phyloP scores from a whole-genome alignment of 2,329 filamentous ascomycete species.

The Fusarium subglutinans region DNA sequence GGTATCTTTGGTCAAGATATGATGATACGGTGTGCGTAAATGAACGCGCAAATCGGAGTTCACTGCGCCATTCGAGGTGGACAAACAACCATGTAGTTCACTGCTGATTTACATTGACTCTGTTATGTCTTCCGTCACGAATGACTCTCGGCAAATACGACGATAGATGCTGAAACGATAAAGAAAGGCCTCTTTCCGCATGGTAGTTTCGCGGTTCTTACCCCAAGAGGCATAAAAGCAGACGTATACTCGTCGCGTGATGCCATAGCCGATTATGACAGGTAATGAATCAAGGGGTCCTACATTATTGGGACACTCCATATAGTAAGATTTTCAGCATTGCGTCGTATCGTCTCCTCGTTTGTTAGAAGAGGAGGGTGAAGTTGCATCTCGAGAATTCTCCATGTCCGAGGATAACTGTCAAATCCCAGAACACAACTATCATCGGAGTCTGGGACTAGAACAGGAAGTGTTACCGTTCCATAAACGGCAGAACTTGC shows the following conservation, averaged over 20 bases:
- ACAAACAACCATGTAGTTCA: background rate
- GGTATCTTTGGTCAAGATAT: background rate
- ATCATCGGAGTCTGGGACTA: constrained; percentile 10
- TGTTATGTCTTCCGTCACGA: constrained; percentile 2
- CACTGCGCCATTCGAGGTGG: background rate
- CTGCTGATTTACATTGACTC: constrained; percentile 1
- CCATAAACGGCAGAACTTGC: constrained; percentile 39
- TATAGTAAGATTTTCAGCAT: constrained; percentile 13
- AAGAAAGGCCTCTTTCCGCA: background rate
- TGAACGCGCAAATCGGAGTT: background rate
- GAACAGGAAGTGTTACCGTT: constrained; percentile 21
- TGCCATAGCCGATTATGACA: constrained; percentile 24
- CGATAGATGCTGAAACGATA: background rate
- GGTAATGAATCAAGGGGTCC: constrained; percentile 9
- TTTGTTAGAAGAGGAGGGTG: constrained; percentile 18
- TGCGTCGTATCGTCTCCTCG: constrained; percentile 20
- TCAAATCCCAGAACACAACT: constrained; percentile 18
- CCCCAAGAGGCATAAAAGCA: constrained; percentile 12
- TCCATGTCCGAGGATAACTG: constrained; percentile 30
- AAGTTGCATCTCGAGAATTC: constrained; percentile 17
- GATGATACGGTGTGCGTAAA: background rate
- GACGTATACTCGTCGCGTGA: background rate
- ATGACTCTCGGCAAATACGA: background rate
- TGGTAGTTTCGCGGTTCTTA: constrained; percentile 20
- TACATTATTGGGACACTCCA: constrained; percentile 12